These are phyloP conservation scores for Globomyces pollinis-pini DNA, from an alignment of 192 early-diverging fungal species.

Conservation along the genomic window DNA sequence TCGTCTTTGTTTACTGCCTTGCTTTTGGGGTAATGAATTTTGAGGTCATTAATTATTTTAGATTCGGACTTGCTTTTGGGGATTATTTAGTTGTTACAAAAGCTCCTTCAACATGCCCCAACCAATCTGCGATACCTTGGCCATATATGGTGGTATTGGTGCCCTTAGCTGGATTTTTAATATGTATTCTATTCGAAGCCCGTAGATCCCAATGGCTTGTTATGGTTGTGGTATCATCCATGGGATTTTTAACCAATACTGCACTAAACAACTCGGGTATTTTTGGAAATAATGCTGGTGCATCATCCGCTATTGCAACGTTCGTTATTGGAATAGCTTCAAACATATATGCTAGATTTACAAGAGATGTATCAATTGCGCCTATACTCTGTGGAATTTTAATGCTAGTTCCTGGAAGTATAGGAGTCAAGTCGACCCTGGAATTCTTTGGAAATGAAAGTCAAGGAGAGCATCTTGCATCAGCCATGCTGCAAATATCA, in stretches of 20 bases:
- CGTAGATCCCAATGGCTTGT: constrained; percentile 58
- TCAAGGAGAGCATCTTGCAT: constrained; percentile 18
- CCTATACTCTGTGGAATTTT: constrained; percentile 75
- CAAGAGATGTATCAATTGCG: constrained; percentile 65
- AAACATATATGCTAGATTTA: constrained; percentile 69
- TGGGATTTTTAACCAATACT: constrained; percentile 61
- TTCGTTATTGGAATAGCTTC: constrained; percentile 72
- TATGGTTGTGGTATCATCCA: constrained; percentile 58
- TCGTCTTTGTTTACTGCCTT: constrained; percentile 73
- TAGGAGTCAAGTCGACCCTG: constrained; percentile 61
- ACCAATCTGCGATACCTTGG: background rate
- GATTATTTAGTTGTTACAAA: background rate
- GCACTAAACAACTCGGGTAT: constrained; percentile 37
- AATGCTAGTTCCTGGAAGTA: constrained; percentile 72
- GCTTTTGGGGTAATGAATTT: constrained; percentile 41
- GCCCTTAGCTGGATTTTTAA: constrained; percentile 39
- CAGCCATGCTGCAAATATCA: constrained; percentile 40
- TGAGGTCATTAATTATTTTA: constrained; percentile 18
- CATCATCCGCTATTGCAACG: constrained; percentile 53
- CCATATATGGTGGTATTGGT: constrained; percentile 56
- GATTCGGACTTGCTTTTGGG: constrained; percentile 47
- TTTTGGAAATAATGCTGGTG: constrained; percentile 17
- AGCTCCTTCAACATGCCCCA: background rate
- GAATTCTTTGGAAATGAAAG: constrained; percentile 41
- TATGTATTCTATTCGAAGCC: constrained; percentile 56